Evolutionary conservation across 345 rosid genomes (phyloP).

Genomic region (Orychophragmus violaceus): DNA sequence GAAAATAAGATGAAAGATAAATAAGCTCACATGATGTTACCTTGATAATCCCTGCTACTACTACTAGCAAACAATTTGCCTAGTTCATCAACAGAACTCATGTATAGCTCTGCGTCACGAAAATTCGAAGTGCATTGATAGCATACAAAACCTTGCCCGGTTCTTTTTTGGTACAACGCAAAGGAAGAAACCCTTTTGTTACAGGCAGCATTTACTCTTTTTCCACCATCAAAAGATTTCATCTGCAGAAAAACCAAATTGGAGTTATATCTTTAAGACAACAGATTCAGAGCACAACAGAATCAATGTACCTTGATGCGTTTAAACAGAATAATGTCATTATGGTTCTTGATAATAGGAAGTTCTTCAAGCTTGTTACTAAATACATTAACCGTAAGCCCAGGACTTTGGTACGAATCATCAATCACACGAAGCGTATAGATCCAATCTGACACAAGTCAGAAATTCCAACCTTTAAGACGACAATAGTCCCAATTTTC

Average conservation of each 20-base stretch:
- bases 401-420: conserved; percentile 39
- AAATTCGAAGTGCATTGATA: conserved; percentile 57
- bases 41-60: conserved; percentile 36
- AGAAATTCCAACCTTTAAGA: too few species aligned
- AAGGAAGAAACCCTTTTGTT: conserved; percentile 56
- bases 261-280: neutral
- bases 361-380: conserved; percentile 38
- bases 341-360: conserved; percentile 42
- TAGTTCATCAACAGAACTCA: conserved; percentile 38
- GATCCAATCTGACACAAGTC: conserved; percentile 44
- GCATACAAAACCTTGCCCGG: conserved; percentile 38
- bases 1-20: neutral
- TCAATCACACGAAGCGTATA: conserved; percentile 49
- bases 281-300: neutral
- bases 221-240: conserved; percentile 10
- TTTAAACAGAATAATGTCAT: conserved; percentile 55
- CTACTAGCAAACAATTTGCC: conserved; percentile 39
- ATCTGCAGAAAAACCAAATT: conserved; percentile 1
- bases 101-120: conserved; percentile 38
- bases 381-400: conserved; percentile 46
- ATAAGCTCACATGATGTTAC: conserved; percentile 27
- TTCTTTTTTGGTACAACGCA: conserved; percentile 50
- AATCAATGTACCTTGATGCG: conserved; percentile 45
- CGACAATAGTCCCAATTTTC: too few species aligned
- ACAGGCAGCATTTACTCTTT: conserved; percentile 46